phyloP scores from a whole-genome alignment of 768 basidiomycete genomes.

The Panaeolus cyanescens region DNA sequence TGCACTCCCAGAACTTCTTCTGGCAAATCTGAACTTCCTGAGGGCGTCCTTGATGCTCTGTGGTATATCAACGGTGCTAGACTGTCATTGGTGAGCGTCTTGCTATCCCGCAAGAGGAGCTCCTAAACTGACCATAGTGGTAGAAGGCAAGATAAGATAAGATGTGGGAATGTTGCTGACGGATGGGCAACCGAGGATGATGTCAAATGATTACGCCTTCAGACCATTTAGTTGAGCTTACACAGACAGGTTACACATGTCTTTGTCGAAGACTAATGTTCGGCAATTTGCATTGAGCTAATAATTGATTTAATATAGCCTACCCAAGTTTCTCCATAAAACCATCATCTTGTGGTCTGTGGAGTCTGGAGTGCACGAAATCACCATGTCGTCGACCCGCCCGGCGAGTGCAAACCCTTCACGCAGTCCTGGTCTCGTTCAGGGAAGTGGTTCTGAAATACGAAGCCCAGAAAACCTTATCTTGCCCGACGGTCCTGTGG shows the following conservation, averaged over 20 bases:
- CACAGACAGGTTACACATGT: neutral
- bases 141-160: conserved; percentile 29
- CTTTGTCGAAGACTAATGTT: neutral
- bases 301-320: neutral
- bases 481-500: conserved; percentile 46
- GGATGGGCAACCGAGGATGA: neutral
- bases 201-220: conserved; percentile 2
- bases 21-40: conserved; percentile 78
- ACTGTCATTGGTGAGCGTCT: conserved; percentile 35
- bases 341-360: neutral
- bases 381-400: neutral
- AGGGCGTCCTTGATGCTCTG: conserved; percentile 74
- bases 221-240: neutral
- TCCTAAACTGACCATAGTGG: conserved; percentile 35
- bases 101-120: conserved; percentile 11
- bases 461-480: conserved; percentile 33
- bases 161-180: conserved; percentile 11
- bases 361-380: neutral
- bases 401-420: neutral
- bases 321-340: neutral
- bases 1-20: conserved; percentile 70
- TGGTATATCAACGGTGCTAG: conserved; percentile 85
- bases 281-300: neutral
- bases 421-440: conserved; percentile 1
- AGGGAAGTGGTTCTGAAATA: neutral